Evolutionary conservation across 2,329 filamentous ascomycete genomes (phyloP).

Genomic region (Clonostachys rhizophaga): DNA sequence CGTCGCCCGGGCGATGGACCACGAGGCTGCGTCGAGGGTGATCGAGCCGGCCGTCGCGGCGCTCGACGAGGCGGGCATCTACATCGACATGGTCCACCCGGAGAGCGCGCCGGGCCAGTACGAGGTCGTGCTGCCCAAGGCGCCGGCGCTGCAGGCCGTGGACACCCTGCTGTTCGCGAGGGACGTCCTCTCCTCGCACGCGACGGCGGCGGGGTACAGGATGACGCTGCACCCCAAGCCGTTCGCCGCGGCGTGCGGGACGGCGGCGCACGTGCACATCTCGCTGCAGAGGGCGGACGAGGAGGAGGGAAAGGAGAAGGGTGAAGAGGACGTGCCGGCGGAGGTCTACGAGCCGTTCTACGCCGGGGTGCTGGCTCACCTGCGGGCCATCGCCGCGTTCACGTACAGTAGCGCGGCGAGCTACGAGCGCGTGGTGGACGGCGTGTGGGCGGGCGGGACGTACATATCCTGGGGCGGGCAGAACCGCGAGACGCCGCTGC

Average conservation of each 20-base stretch:
- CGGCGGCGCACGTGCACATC: conserved; percentile 65
- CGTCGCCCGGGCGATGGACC: conserved; percentile 55
- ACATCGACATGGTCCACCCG: conserved; percentile 69
- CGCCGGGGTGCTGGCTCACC: conserved; percentile 62
- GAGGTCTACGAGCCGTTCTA: conserved; percentile 62
- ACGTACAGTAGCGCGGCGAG: conserved; percentile 60
- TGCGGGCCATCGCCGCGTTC: conserved; percentile 64
- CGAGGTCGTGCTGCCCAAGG: conserved; percentile 66
- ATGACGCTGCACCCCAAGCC: conserved; percentile 75
- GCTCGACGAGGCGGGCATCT: conserved; percentile 58
- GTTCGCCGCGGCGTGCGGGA: conserved; percentile 51
- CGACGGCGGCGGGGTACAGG: conserved; percentile 55
- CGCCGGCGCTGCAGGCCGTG: conserved; percentile 60
- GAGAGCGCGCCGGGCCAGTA: conserved; percentile 73
- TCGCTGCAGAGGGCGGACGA: conserved; percentile 48
- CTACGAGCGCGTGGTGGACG: conserved; percentile 64
- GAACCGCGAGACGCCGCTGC: conserved; percentile 71
- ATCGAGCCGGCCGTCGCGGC: conserved; percentile 61
- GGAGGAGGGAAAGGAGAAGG: conserved; percentile 11
- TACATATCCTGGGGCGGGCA: conserved; percentile 80
- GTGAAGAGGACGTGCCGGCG: conserved; percentile 23
- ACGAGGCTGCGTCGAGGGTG: conserved; percentile 45
- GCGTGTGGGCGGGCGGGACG: conserved; percentile 73
- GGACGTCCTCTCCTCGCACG: conserved; percentile 62
- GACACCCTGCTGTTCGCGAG: conserved; percentile 68